phyloP scores from a whole-genome alignment of 331 rosid genomes.

The Prunus yedoensis region DNA sequence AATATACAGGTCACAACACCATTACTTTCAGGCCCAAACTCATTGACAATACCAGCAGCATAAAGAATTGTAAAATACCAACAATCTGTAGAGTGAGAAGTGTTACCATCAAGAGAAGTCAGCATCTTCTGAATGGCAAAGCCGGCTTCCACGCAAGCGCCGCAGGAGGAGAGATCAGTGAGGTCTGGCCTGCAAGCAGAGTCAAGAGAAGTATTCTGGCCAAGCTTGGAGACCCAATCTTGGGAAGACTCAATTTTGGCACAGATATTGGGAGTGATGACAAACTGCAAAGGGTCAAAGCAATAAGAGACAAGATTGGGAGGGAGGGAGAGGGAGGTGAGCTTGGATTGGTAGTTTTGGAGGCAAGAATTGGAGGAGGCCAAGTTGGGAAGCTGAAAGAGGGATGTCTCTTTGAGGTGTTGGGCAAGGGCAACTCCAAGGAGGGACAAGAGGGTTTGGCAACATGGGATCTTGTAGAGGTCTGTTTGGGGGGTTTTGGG shows the following conservation, averaged over 20 bases:
- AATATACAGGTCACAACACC: slow-evolving; percentile 57
- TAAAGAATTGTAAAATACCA: slow-evolving; percentile 58
- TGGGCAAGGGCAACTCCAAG: slow-evolving; percentile 59
- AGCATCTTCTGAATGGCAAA: slow-evolving; percentile 28
- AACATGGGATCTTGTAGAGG: slow-evolving; percentile 34
- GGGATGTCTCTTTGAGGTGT: slow-evolving; percentile 64
- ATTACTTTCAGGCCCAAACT: slow-evolving; percentile 61
- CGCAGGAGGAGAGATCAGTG: slow-evolving; percentile 41
- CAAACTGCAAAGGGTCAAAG: slow-evolving; percentile 64
- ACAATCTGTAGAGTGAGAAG: slow-evolving; percentile 58
- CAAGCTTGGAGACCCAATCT: slow-evolving; percentile 60
- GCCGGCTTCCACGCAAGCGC: slow-evolving; percentile 46
- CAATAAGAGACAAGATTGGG: slow-evolving; percentile 42
- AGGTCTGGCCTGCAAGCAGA: slow-evolving; percentile 59
- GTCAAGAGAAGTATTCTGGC: slow-evolving; percentile 36
- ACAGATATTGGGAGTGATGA: slow-evolving; percentile 46
- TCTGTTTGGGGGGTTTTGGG: slow-evolving; percentile 15
- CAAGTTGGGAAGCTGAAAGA: slow-evolving; percentile 54
- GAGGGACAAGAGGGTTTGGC: slow-evolving; percentile 58
- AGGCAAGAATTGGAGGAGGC: slow-evolving; percentile 60
- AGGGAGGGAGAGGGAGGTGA: slow-evolving; percentile 44
- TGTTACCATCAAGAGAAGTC: slow-evolving; percentile 50
- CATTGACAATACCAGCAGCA: slow-evolving; percentile 80
- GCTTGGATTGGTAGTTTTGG: slow-evolving; percentile 51
- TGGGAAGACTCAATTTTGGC: slow-evolving; percentile 42